Evolutionary conservation across 2,329 filamentous ascomycete species (phyloP).

Genomic region (Penicillium sp.): DNA sequence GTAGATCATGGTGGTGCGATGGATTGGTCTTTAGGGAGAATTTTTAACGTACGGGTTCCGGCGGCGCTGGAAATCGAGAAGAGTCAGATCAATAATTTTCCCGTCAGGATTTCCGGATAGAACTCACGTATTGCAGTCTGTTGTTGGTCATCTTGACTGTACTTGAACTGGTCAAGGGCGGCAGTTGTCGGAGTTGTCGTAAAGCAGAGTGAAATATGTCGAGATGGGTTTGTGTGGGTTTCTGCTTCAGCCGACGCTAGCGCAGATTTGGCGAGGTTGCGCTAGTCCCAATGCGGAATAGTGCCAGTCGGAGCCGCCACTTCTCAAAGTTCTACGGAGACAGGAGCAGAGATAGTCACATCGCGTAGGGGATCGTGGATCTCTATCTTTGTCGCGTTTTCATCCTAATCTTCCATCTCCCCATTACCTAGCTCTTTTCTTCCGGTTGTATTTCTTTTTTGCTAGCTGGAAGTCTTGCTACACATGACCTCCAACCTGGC

Average conservation of each 20-base stretch:
- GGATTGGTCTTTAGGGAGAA: slow-evolving; percentile 13
- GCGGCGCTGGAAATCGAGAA: slow-evolving; percentile 56
- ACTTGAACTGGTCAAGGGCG: slow-evolving; percentile 45
- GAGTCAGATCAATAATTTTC: slow-evolving; percentile 29
- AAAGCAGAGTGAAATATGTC: slow-evolving; percentile 41
- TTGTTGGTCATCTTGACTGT: slow-evolving; percentile 53
- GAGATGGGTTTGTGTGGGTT: slow-evolving; percentile 47
- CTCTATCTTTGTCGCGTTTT: slow-evolving; percentile 13
- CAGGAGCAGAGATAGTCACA: slow-evolving; percentile 21
- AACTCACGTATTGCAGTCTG: slow-evolving; percentile 52
- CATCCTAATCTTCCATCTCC: slow-evolving; percentile 6
- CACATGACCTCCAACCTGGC: slow-evolving; percentile 29
- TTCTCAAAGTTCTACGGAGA: slow-evolving; percentile 32
- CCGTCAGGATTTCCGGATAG: slow-evolving; percentile 1
- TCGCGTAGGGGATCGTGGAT: slow-evolving; percentile 12
- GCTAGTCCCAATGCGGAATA: slow-evolving; percentile 43
- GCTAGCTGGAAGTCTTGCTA: slow-evolving; percentile 5
- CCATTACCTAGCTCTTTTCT: neutral
- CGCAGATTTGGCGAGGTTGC: slow-evolving; percentile 41
- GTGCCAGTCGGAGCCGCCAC: slow-evolving; percentile 34
- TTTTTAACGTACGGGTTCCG: slow-evolving; percentile 69
- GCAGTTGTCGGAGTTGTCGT: slow-evolving; percentile 43
- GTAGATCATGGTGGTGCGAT: slow-evolving; percentile 20
- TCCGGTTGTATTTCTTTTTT: neutral
- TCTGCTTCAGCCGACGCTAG: slow-evolving; percentile 28